Base-by-base conservation (phyloP, 345 rosid genomes). In the Salix purpurea region DNA sequence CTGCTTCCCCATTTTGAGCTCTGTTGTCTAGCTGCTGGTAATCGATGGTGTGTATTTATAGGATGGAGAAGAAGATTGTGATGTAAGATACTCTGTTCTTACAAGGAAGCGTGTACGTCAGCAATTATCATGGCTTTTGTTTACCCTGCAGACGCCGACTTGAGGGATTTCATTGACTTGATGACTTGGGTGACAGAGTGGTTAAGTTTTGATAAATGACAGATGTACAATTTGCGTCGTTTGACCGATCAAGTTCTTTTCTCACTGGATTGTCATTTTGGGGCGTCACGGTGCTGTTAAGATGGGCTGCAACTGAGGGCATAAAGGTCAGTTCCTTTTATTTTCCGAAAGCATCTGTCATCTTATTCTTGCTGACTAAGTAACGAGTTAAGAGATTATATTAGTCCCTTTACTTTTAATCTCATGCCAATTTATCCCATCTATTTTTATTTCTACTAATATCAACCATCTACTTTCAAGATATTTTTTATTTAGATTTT, bases 1-100 rank as follows among this genome's bases (percentile, higher is more conserved):
- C 70, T 54, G 77, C 52, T 50, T 39, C 30, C 62, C 74, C 82
- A 79, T 82, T 42, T 42, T 37, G 4, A 15, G 26, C 15, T 30
- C 67, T 65, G 34, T 30, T 28, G 3, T 64, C 14, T 64, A 13
- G 67, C 5, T 6, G 36, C 23, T 2, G n/a, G 4, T 44, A 30
- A 18, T 9, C 1, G 0, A 36, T 10, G 39, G 6, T 16, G 40
- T 30, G 44, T 24, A 19, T 66, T 66, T 66, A 30, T 66, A 34
- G 62, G 39, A 66, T 24, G 40, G 44, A 18, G 40, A 66, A 34
- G 69, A 66, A 66, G n/a, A 34, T 66, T 66, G n/a, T 18, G 23
- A 13, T 11, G 23, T 37, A 66, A 66, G 69, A 16, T 34, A 16
- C 44, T 13, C 40, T 10, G 69, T 14, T 66, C 10, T 34, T 34